phyloP scores from a whole-genome alignment of 192 early-diverging fungal genomes.

The Chytriomyces sp. region DNA sequence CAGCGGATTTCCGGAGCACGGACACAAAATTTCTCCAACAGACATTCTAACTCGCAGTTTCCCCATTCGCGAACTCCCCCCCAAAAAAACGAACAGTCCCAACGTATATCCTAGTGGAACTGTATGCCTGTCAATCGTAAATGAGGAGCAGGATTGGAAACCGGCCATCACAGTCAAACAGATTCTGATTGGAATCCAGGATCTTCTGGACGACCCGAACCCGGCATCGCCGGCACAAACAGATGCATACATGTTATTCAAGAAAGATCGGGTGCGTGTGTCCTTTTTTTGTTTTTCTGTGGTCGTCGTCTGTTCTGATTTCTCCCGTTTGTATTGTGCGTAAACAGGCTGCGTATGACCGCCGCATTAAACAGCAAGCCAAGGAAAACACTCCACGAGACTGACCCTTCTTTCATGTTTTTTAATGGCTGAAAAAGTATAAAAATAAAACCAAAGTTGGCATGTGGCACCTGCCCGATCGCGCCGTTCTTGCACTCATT shows the following conservation, averaged over 20 bases:
- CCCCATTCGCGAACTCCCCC: background rate
- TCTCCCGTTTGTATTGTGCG: background rate
- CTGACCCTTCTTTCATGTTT: background rate
- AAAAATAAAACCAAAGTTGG: too few species aligned
- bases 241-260: slow-evolving; percentile 81
- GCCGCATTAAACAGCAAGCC: slow-evolving; percentile 31
- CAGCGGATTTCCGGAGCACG: background rate
- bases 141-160: slow-evolving; percentile 83
- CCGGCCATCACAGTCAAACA: slow-evolving; percentile 92
- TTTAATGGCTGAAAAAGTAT: slow-evolving; percentile 38
- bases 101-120: slow-evolving; percentile 97
- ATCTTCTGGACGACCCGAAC: slow-evolving; percentile 90
- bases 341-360: slow-evolving; percentile 23
- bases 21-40: background rate
- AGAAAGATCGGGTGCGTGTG: slow-evolving; percentile 54
- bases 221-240: slow-evolving; percentile 85
- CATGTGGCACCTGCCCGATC: too few species aligned
- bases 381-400: slow-evolving; percentile 19
- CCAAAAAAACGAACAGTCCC: slow-evolving; percentile 45
- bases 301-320: too few species aligned
- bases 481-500: too few species aligned
- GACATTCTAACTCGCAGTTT: background rate
- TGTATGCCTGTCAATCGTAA: slow-evolving; percentile 94
- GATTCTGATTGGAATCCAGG: slow-evolving; percentile 91
- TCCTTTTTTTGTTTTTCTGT: slow-evolving; percentile 53